Conservation (phyloP, 768 basidiomycete genomes). For the Russula abietina region DNA sequence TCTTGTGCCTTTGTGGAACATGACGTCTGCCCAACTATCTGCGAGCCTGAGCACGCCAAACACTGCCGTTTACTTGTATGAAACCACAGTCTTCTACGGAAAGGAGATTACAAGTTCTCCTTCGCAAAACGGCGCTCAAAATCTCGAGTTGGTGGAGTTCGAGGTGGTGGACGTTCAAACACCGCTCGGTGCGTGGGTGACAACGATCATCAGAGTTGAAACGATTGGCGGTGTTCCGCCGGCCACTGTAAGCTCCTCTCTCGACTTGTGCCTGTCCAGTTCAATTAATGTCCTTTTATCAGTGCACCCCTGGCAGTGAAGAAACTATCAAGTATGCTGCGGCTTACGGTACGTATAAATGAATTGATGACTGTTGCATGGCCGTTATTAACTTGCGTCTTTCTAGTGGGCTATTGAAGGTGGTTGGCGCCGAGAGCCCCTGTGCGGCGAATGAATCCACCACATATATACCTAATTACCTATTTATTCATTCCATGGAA, state of each 20-base stretch:
- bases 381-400: background rate
- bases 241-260: background rate
- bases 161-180: no score
- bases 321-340: conserved; percentile 19
- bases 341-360: conserved; percentile 16
- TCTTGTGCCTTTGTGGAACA: conserved; percentile 19
- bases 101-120: conserved; percentile 1
- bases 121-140: background rate
- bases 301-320: conserved; percentile 12
- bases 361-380: background rate
- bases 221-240: conserved; percentile 18
- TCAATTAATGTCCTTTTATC: background rate
- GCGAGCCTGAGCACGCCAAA: no score
- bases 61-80: no score
- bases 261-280: background rate
- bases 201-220: conserved; percentile 8
- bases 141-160: conserved; percentile 20
- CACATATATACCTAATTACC: no score
- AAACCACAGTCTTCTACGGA: conserved; percentile 16
- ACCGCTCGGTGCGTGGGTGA: background rate
- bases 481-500: no score
- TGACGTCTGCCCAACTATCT: no score
- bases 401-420: background rate
- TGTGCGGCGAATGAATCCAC: no score
- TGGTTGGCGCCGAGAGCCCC: background rate